Evolutionary conservation across 1,284 basidiomycete genomes (phyloP), one percentile per base, ranked within the genome.

Genomic region (Bondarzewia mesenterica): DNA sequence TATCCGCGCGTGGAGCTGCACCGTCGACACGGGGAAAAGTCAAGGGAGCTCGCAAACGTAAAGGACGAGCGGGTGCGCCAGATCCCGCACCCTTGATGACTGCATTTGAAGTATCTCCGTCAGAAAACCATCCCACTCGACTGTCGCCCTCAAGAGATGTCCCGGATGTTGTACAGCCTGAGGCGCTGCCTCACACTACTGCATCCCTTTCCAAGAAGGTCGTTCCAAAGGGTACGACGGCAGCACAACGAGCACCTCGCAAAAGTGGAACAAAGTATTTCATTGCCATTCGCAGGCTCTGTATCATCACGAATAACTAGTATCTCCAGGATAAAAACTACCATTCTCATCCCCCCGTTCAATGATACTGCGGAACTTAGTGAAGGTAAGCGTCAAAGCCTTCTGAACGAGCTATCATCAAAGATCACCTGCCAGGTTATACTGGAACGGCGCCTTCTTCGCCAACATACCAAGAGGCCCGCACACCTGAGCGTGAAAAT

Each of bases 381-480:
- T 42, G 74, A 77, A 65, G 65, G 74, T 73, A 55, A 52, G 65
- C 20, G 35, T 46, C 3, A 4, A 40, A 22, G 8, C 42, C 26
- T 37, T 35, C 7, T n/a, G 37, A 14, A n/a, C 12, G 5, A 14
- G 25, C 16, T 37, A 16, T 20, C 12, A 35, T 52, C 26, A 12
- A 7, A 41, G 0, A 16, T 14, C 7, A 16, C n/a, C 45, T 16
- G 16, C 4, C 25, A 73, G 72, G 64, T 39, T 67, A 68, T 51
- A 60, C 65, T 4, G 62, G 64, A 20, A 76, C 72, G 4, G 69
- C 71, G 3, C 67, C 75, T 6, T 75, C 73, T 10, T 73, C 75
- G 3, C 74, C 75, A 5, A 42, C 65, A 6, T 67, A 60, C 22
- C 51, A 55, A 37, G 60, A 64, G 21, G 51, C 65, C 48, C 54